Conservation (phyloP, 2,329 filamentous ascomycete genomes). For the Thelonectria rubi region DNA sequence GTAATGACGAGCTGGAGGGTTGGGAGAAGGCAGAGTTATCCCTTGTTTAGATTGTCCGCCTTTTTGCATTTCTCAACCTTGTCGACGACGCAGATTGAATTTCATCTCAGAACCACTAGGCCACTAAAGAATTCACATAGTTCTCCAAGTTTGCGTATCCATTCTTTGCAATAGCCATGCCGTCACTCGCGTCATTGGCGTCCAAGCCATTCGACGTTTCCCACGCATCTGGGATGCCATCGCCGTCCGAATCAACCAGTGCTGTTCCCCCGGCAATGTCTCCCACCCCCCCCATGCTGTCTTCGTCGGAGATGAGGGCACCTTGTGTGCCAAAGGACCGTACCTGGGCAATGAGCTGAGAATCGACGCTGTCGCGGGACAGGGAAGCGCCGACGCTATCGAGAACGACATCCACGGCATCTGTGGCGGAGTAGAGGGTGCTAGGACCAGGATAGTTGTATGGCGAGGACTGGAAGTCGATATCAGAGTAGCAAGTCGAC, state of each 20-base stretch:
- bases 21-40: too few species aligned
- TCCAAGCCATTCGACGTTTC: conserved; percentile 55
- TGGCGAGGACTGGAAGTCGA: conserved; percentile 52
- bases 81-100: background rate
- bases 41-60: too few species aligned
- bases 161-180: conserved; percentile 52
- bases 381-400: conserved; percentile 54
- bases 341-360: conserved; percentile 53
- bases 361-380: conserved; percentile 55
- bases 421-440: conserved; percentile 49
- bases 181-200: conserved; percentile 50
- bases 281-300: conserved; percentile 52
- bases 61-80: too few species aligned
- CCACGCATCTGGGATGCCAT: conserved; percentile 60
- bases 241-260: conserved; percentile 56
- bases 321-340: conserved; percentile 56
- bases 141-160: conserved; percentile 59
- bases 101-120: too few species aligned
- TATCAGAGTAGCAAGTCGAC: conserved; percentile 56
- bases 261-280: conserved; percentile 50
- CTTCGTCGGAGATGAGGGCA: conserved; percentile 57
- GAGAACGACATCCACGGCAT: conserved; percentile 53
- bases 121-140: conserved; percentile 59
- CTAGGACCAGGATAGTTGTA: conserved; percentile 56
- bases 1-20: too few species aligned